phyloP scores from a whole-genome alignment of 805 yeast species.

The Kodamaea sagamina region DNA sequence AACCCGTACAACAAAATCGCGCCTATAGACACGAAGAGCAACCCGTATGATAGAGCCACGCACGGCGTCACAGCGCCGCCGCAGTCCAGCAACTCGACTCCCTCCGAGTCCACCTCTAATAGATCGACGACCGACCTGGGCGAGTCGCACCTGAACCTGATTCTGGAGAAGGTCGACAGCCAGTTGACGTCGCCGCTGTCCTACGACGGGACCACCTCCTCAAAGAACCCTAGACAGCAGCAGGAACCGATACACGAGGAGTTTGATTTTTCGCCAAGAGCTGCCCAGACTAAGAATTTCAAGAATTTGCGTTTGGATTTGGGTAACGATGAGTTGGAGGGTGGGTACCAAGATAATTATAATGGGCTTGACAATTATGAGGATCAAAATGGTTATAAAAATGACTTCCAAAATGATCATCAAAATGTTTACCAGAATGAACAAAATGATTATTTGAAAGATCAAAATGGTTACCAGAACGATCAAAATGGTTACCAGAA shows the following conservation, averaged over 20 bases:
- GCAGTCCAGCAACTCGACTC: conserved; percentile 3
- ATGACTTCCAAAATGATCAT: too few relatives aligned
- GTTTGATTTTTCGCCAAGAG: conserved; percentile 9
- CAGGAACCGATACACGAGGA: conserved; percentile 2
- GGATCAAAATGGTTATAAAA: too few relatives aligned
- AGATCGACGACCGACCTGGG: conserved; percentile 13
- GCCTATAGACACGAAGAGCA: background rate
- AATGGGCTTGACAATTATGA: too few relatives aligned
- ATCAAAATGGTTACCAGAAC: background rate
- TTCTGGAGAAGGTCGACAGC: conserved; percentile 11
- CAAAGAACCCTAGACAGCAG: background rate
- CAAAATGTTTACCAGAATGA: background rate
- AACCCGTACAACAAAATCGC: conserved; percentile 7
- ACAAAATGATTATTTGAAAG: background rate
- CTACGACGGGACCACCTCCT: conserved; percentile 1
- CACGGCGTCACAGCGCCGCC: background rate
- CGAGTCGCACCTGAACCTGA: background rate
- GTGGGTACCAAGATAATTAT: too few relatives aligned
- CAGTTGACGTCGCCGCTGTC: conserved; percentile 13
- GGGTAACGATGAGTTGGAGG: background rate
- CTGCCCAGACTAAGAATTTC: conserved; percentile 20
- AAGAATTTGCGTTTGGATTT: conserved; percentile 26
- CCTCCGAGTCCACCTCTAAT: conserved; percentile 9
- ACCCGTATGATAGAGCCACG: conserved; percentile 2
- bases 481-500: too few relatives aligned